phyloP scores from a whole-genome alignment of 257 asterid genomes.

The Capsicum pubescens region DNA sequence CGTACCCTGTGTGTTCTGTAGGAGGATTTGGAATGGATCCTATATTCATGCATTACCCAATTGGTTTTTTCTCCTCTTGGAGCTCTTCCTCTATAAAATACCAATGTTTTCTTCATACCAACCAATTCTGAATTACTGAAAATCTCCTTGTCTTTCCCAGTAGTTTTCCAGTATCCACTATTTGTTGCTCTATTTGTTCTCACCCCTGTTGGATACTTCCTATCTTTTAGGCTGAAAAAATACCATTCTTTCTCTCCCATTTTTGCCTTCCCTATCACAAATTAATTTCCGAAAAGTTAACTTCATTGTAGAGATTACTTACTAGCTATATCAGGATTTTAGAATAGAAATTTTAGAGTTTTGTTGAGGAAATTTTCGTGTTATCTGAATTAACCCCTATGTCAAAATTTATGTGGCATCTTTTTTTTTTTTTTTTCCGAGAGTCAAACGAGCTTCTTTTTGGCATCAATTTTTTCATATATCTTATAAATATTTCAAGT shows the following conservation, averaged over 20 bases:
- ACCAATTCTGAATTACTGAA: constrained; percentile 65
- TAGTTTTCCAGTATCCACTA: constrained; percentile 90
- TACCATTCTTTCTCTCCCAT: constrained; percentile 98
- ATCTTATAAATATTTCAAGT: background rate
- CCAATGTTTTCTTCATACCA: constrained; percentile 95
- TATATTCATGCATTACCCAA: constrained; percentile 99
- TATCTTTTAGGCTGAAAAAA: constrained; percentile 85
- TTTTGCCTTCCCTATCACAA: constrained; percentile 71
- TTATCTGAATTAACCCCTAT: background rate
- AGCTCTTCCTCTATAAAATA: constrained; percentile 89
- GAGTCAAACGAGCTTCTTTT: background rate
- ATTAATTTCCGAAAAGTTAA: background rate
- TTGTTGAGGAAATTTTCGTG: background rate
- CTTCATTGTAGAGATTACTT: background rate
- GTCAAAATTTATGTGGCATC: background rate
- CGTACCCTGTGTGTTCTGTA: constrained; percentile 69
- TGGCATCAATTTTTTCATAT: background rate
- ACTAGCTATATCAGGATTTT: background rate
- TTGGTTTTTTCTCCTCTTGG: constrained; percentile 91
- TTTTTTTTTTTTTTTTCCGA: background rate
- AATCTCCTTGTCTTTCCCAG: constrained; percentile 94
- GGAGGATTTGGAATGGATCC: constrained; percentile 78
- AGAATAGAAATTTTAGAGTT: background rate
- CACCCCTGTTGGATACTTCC: constrained; percentile 92
- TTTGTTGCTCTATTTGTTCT: constrained; percentile 91